Evolutionary conservation across 805 yeast genomes (phyloP).

Genomic region (Saturnispora gosingensis): DNA sequence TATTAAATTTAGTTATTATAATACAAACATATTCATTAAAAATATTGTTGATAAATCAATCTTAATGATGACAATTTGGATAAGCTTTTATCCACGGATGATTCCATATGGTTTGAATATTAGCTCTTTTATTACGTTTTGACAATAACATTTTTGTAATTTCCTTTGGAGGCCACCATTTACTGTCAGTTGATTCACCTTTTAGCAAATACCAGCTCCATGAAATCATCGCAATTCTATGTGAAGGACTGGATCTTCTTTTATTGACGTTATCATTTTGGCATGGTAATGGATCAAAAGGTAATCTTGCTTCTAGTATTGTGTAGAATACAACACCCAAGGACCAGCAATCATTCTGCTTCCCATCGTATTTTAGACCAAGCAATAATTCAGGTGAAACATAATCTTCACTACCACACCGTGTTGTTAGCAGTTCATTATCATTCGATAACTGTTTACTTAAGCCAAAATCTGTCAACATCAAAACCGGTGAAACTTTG

Average conservation of each 20-base stretch:
- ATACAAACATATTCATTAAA: background rate
- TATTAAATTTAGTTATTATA: background rate
- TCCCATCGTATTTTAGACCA: constrained; percentile 89
- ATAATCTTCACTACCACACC: constrained; percentile 96
- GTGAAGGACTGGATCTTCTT: constrained; percentile 56
- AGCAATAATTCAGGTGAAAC: constrained; percentile 89
- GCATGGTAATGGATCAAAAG: constrained; percentile 80
- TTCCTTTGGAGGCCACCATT: constrained; percentile 32
- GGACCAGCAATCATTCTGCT: constrained; percentile 90
- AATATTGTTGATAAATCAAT: background rate
- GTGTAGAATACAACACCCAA: constrained; percentile 86
- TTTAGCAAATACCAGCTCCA: constrained; percentile 72
- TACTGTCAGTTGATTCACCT: constrained; percentile 19
- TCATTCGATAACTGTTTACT: constrained; percentile 57
- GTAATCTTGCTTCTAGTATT: constrained; percentile 74
- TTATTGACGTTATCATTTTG: constrained; percentile 34
- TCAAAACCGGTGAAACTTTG: constrained; percentile 31
- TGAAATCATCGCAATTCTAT: constrained; percentile 83
- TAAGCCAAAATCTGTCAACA: constrained; percentile 82
- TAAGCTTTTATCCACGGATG: constrained; percentile 27
- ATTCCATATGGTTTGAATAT: constrained; percentile 8
- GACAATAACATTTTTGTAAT: constrained; percentile 43
- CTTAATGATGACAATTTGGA: background rate
- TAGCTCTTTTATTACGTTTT: constrained; percentile 30
- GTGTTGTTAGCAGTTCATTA: constrained; percentile 60